Percentiles rank a stretch among this genome's conserved stretches.
phyloP scores from a whole-genome alignment of 768 basidiomycete species.

The Russula sp. region DNA sequence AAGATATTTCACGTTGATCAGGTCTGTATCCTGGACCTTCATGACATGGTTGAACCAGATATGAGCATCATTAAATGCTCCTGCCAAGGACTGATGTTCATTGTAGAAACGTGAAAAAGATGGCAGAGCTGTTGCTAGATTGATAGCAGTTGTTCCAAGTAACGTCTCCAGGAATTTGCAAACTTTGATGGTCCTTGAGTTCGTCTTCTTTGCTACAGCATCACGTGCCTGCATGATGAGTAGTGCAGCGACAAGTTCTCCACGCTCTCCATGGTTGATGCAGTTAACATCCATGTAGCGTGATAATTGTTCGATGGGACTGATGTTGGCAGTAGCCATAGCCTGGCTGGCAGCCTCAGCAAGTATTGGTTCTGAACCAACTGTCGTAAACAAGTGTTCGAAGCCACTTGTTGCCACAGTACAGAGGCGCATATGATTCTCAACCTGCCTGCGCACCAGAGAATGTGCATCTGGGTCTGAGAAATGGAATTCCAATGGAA shows the following conservation, averaged over 20 bases:
- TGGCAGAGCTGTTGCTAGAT: too few species aligned
- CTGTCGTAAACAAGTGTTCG: neutral
- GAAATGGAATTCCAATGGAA: too few species aligned
- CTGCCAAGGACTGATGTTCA: neutral
- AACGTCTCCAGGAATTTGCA: too few species aligned
- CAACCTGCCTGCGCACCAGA: too few species aligned
- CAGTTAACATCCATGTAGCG: neutral
- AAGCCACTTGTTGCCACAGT: neutral
- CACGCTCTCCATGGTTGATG: neutral
- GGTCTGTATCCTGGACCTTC: too few species aligned
- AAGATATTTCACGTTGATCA: neutral
- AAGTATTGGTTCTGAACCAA: neutral
- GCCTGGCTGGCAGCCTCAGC: neutral
- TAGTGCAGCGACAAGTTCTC: neutral
- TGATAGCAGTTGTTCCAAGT: too few species aligned
- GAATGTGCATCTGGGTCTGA: too few species aligned
- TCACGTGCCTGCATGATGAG: neutral
- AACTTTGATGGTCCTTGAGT: too few species aligned
- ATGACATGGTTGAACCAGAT: too few species aligned
- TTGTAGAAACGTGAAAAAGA: neutral
- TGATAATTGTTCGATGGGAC: neutral
- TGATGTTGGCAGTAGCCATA: neutral
- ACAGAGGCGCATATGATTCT: neutral
- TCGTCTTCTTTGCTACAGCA: too few species aligned
- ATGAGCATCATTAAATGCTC: neutral